Evolutionary conservation across 805 yeast species (phyloP), one percentile per base, ranked within the genome.

Genomic region (Lipomyces spencermartinsiae): DNA sequence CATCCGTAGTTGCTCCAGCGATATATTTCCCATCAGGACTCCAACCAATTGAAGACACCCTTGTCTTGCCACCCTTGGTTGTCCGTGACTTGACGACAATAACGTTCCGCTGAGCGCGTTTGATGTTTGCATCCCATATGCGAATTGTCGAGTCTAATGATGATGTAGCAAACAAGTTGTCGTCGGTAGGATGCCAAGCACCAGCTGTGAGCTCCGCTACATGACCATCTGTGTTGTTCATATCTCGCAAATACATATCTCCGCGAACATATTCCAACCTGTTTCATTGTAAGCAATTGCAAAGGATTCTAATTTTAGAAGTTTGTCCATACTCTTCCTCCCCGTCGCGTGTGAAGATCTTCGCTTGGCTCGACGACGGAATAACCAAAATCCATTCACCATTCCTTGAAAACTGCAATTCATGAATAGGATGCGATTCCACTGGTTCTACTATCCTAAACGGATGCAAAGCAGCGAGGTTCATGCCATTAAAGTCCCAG

Each of bases 151-250:
- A 72, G 65, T 79, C 82, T 8, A 59, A 60, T 1, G 77, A 67
- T 1, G 72, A 66, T 2, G 82, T 79, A 10, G 75, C 74, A 58
- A 79, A 78, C 14, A 49, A 59, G 2, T 62, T 22, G 14, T 62
- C 43, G 58, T 64, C 58, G 14, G 62, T 37, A 2, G 77, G 77
- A 49, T 73, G 69, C 80, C 81, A 78, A n/a, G 65, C 58, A 7
- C 74, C 79, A 34, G 70, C 43, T 8, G 76, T 73, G 7, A 80
- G 64, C 58, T 72, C 78, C 1, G 79, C 76, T 5, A 74, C 67
- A 66, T 79, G 82, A 22, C 82, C 82, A 51, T 73, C 74, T 8
- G 82, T 79, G 62, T 78, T 77, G 59, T 72, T 71, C 73, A 79
- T 70, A 55, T 80, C 81, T 22, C 75, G 73, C 29, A 79, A 64